Conservation (phyloP, 2,329 filamentous ascomycete genomes). For the Sclerotinia trifoliorum region DNA sequence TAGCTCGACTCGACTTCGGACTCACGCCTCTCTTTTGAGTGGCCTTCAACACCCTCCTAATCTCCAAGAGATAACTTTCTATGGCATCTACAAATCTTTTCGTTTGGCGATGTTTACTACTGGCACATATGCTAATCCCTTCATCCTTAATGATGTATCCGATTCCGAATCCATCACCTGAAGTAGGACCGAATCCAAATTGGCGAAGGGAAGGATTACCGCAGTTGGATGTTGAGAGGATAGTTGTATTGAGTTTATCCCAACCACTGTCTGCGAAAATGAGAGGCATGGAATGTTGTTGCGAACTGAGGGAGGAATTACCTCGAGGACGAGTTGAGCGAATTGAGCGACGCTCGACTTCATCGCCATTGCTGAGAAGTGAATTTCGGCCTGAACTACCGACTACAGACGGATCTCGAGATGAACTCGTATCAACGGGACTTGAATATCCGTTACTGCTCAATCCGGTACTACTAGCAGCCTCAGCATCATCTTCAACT, state of each 20-base stretch:
- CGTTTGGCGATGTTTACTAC: slow-evolving; percentile 91
- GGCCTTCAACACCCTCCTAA: slow-evolving; percentile 77
- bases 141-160: slow-evolving; percentile 99
- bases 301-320: slow-evolving; percentile 53
- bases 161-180: slow-evolving; percentile 91
- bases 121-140: slow-evolving; percentile 84
- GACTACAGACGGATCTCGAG: slow-evolving; percentile 48
- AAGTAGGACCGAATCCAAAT: slow-evolving; percentile 94
- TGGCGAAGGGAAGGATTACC: slow-evolving; percentile 92
- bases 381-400: slow-evolving; percentile 57
- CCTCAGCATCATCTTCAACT: slow-evolving; percentile 62
- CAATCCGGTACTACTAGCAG: slow-evolving; percentile 44
- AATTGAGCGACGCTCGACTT: slow-evolving; percentile 25
- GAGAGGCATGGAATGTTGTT: slow-evolving; percentile 60
- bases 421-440: slow-evolving; percentile 48
- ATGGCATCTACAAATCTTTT: slow-evolving; percentile 84
- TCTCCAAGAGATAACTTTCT: slow-evolving; percentile 87
- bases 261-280: slow-evolving; percentile 88
- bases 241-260: slow-evolving; percentile 93
- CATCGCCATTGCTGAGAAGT: slow-evolving; percentile 41
- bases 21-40: slow-evolving; percentile 55
- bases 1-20: slow-evolving; percentile 55
- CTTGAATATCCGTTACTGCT: slow-evolving; percentile 65
- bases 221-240: slow-evolving; percentile 97
- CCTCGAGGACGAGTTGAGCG: slow-evolving; percentile 44